phyloP scores from a whole-genome alignment of 805 yeast species.

The Kazachstania bromeliacearum region DNA sequence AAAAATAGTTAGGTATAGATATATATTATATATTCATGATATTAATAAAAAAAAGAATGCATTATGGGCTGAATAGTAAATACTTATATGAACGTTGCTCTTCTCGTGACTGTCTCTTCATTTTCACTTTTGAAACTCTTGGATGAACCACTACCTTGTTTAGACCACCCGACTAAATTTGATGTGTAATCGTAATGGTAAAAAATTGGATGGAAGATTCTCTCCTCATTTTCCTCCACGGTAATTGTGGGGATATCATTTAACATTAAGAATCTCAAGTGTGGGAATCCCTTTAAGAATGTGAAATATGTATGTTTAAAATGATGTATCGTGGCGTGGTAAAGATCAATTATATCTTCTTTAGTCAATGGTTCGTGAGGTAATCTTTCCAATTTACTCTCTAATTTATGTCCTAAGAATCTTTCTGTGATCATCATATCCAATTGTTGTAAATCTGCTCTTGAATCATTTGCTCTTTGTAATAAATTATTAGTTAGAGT shows the following conservation, averaged over 20 bases:
- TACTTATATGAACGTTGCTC: constrained; percentile 13
- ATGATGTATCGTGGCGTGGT: constrained; percentile 33
- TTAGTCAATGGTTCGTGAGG: constrained; percentile 26
- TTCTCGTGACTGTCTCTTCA: constrained; percentile 14
- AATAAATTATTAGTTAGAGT: neutral
- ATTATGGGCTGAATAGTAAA: neutral
- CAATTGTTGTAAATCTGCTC: neutral
- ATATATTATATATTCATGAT: neutral
- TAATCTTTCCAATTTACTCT: constrained; percentile 11
- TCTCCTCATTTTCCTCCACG: constrained; percentile 20
- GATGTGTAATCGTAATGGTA: constrained; percentile 27
- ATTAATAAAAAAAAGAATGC: neutral
- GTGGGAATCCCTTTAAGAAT: constrained; percentile 27
- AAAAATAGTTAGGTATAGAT: neutral
- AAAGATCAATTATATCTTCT: constrained; percentile 28
- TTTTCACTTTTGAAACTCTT: constrained; percentile 9
- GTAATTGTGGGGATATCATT: constrained; percentile 33
- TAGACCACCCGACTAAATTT: constrained; percentile 28
- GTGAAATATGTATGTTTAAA: constrained; percentile 29
- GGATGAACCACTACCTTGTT: constrained; percentile 5
- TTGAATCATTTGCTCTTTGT: neutral
- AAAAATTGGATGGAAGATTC: constrained; percentile 31
- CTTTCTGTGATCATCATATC: constrained; percentile 2
- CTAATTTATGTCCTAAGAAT: constrained; percentile 4
- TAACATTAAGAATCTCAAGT: constrained; percentile 31